Base-by-base conservation (phyloP, 1,284 basidiomycete species). In the Trametes sp. region DNA sequence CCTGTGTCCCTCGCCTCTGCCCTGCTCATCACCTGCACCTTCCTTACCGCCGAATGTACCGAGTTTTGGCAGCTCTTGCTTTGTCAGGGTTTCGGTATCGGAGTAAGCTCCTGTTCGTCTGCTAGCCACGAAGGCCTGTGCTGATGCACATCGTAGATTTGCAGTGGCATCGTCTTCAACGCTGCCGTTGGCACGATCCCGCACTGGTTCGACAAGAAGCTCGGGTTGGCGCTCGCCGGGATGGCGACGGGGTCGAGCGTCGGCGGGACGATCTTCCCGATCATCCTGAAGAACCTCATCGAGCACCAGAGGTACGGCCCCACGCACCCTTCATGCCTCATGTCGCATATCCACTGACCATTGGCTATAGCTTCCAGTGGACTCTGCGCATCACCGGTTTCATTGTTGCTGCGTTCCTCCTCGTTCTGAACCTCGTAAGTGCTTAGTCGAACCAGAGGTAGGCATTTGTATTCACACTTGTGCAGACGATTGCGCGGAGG, bases 381-480 rank as follows among this genome's bases (percentile, higher is more conserved):
- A 86, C 85, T 1, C 84, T 88, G 79, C 79, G 86, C 28, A 81
- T 85, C 41, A 73, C 84, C 24, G 86, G 79, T 0, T 84, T 87
- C 63, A 82, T 88, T 21, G 69, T 87, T 0, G 55, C 86, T 0
- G 65, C 77, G 23, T 71, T 75, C 1, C 72, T 86, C 4, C 74
- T 78, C 8, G 68, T 81, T 4, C 77, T 82, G 4, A 87, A 85
- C 70, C 46, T 87, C 38, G 69, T 69, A 33, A 23, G 65, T 63
- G 23, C 16, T 28, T n/a, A 21, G n/a, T 7, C 19, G 26, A 13
- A 9, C 16, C 16, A 9, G 6, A 21, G 7, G 16, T 21, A 3
- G 16, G 19, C 2, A 7, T 14, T 9, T 5, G 8, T 11, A 11
- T 7, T 49, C 28, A 35, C 16, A 19, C 1, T 24, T 16, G 35